Base-by-base conservation (phyloP, 805 yeast genomes). In the Yarrowia divulgata region DNA sequence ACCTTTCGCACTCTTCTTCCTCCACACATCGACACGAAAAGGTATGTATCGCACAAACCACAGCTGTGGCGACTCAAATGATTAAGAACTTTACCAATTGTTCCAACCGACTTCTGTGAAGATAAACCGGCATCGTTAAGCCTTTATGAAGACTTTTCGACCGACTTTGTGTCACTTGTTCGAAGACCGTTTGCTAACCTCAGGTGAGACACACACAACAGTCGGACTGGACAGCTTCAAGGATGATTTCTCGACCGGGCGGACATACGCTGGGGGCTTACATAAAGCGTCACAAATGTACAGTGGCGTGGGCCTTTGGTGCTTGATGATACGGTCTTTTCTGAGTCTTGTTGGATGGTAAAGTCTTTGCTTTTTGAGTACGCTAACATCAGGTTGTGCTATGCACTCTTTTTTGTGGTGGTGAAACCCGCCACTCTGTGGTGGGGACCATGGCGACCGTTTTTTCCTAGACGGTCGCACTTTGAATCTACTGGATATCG, bases 111-210 rank as follows among this genome's bases (percentile, higher is more conserved):
- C 39, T 43, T 60, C 52, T 60, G 66, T 60, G 66, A 60, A 60
- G 66, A 60, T 45, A 60, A 60, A 60, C 66, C 66, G 66, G 66
- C 66, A 60, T 60, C 66, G 66, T 60, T 60, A 60, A 60, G 66
- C 66, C 66, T 45, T 60, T 60, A 60, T 60, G 66, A 60, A 43
- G 64, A 39, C 62, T 55, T n/a, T 48, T n/a, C 37, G 39, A 48
- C 52, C 39, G 54, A 49, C 32, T 46, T 46, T 49, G 18, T 29
- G 58, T 52, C 43, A 18, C 43, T 4, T 8, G 18, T 29, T 32
- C 12, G 7, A 29, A 12, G 8, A 46, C 63, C 18, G 32, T 57
- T 57, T 43, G 52, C 66, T 60, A 60, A 60, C 66, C 52, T 8
- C 66, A 60, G 66, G 66, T 60, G 66, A 60, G 66, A 58, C 39